Conservation (phyloP, 306 rosid genomes). For the Rosa lucieae region DNA sequence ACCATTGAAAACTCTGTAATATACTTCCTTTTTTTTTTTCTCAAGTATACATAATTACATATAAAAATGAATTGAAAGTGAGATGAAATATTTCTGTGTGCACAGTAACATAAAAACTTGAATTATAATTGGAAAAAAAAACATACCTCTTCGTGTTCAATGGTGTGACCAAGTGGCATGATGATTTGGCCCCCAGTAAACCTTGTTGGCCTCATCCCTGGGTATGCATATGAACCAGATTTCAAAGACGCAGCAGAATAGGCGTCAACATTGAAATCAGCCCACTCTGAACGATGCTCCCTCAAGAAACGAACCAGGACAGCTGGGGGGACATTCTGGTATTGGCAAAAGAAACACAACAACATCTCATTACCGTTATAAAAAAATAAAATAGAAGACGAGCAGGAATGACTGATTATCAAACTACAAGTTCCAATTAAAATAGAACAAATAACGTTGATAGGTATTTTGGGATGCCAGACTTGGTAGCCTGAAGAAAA, state of each 20-base stretch:
- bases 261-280: constrained; percentile 97
- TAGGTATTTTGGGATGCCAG: neutral
- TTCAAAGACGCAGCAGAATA: constrained; percentile 76
- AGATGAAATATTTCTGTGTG: neutral
- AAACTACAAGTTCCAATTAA: neutral
- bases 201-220: constrained; percentile 88
- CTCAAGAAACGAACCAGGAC: constrained; percentile 91
- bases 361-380: neutral
- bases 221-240: constrained; percentile 76
- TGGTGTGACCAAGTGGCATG: constrained; percentile 97
- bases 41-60: neutral
- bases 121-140: neutral
- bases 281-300: constrained; percentile 99
- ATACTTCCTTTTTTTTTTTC: neutral
- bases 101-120: neutral
- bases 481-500: neutral
- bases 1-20: neutral
- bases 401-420: neutral
- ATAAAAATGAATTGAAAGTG: neutral
- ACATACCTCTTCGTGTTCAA: constrained; percentile 88
- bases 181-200: constrained; percentile 96
- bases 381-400: neutral
- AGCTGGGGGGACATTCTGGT: constrained; percentile 91
- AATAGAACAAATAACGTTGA: neutral
- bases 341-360: constrained; percentile 12